These are phyloP conservation scores for Aspergillus oerlinghausenensis DNA, from an alignment of 2,329 filamentous ascomycete genomes.

Conservation along the genomic window DNA sequence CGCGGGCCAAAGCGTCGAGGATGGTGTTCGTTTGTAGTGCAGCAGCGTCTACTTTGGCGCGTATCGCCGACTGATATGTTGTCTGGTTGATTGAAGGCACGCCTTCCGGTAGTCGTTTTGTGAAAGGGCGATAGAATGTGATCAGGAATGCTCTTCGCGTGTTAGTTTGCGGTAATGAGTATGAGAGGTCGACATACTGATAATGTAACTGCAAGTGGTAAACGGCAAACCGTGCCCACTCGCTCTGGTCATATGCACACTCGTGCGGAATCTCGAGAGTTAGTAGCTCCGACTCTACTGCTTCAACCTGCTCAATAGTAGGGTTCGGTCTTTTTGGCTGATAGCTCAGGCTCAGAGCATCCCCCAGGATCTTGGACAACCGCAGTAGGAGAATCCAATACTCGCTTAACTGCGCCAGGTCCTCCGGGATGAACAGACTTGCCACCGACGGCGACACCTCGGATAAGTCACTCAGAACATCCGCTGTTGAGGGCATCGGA, in stretches of 20 bases:
- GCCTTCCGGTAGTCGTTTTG: conserved; percentile 17
- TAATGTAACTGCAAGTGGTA: conserved; percentile 28
- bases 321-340: conserved; percentile 15
- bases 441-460: conserved; percentile 6
- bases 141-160: conserved; percentile 20
- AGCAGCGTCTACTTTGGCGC: conserved; percentile 19
- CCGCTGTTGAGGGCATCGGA: conserved; percentile 23
- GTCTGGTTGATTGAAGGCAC: conserved; percentile 7
- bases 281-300: conserved; percentile 18
- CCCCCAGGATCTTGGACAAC: conserved; percentile 22
- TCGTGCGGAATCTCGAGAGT: conserved; percentile 14
- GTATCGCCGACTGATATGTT: conserved; percentile 19
- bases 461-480: conserved; percentile 23
- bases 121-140: conserved; percentile 26
- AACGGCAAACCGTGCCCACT: conserved; percentile 15
- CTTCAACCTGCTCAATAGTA: conserved; percentile 17
- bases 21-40: conserved; percentile 25
- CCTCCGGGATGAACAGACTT: conserved; percentile 15
- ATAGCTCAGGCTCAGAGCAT: conserved; percentile 22
- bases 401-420: conserved; percentile 16
- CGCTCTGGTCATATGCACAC: conserved; percentile 7
- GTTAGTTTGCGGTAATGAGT: conserved; percentile 1
- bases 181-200: conserved; percentile 14
- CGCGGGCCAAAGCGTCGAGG: conserved; percentile 23
- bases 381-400: conserved; percentile 26